These are phyloP conservation scores for Pseudevernia furfuracea DNA, from an alignment of 495 filamentous ascomycete species.

Conservation along the genomic window DNA sequence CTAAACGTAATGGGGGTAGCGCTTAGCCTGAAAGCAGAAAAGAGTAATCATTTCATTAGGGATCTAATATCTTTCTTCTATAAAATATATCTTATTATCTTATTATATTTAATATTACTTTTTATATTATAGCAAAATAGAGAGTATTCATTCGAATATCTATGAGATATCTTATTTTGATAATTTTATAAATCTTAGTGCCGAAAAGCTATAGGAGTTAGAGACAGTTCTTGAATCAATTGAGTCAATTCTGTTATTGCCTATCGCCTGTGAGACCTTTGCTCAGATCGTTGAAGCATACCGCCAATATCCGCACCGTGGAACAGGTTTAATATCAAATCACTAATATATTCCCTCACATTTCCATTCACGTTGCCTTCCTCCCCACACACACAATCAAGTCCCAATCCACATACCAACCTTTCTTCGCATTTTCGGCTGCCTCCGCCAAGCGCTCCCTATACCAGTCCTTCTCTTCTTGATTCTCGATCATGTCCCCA, in stretches of 20 bases:
- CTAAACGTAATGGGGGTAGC: background rate
- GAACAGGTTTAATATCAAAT: too few relatives aligned
- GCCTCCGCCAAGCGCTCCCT: slow-evolving; percentile 8
- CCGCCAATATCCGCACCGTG: too few relatives aligned
- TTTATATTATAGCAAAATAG: background rate
- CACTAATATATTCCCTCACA: too few relatives aligned
- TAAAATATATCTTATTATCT: too few relatives aligned
- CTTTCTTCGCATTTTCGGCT: slow-evolving; percentile 3
- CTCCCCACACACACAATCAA: slow-evolving; percentile 16
- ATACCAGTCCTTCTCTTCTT: slow-evolving; percentile 6
- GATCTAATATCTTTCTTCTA: background rate
- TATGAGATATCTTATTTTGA: background rate
- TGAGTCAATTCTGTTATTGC: background rate
- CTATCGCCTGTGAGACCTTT: too few relatives aligned
- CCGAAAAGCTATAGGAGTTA: background rate
- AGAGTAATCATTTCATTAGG: background rate
- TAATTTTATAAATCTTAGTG: background rate
- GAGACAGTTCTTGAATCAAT: background rate
- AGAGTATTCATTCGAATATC: background rate
- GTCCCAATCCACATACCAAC: slow-evolving; percentile 18
- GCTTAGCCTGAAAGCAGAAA: background rate
- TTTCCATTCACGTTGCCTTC: slow-evolving; percentile 4
- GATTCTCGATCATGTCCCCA: background rate
- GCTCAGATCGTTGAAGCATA: too few relatives aligned
- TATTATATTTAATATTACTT: background rate